Percentiles rank a stretch among this genome's conserved stretches.
Conservation (phyloP, 352 stramenopile species). For the Pythium biforme region DNA sequence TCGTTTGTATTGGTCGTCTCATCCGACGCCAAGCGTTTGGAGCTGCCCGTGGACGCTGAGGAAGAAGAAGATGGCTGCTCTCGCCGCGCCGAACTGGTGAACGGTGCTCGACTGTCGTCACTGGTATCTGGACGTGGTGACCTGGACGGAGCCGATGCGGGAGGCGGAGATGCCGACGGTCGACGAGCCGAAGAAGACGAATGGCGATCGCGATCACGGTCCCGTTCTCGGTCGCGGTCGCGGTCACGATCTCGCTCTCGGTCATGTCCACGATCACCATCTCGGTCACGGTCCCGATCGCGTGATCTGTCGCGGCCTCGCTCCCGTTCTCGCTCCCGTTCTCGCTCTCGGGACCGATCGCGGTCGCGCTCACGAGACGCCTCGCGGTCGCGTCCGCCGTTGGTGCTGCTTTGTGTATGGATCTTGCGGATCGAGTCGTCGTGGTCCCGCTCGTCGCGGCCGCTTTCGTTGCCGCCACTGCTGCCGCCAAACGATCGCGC, state of each 20-base stretch:
- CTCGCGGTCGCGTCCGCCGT: slow-evolving; percentile 5
- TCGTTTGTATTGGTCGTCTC: slow-evolving; percentile 35
- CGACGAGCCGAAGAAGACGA: slow-evolving; percentile 27
- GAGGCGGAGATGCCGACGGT: slow-evolving; percentile 30
- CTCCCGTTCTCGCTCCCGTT: slow-evolving; percentile 9
- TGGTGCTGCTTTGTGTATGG: slow-evolving; percentile 27
- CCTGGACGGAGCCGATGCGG: background rate
- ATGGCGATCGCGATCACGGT: background rate
- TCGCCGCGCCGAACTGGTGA: slow-evolving; percentile 9
- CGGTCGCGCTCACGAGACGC: slow-evolving; percentile 9
- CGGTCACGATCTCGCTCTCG: slow-evolving; percentile 8
- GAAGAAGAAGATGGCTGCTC: slow-evolving; percentile 7
- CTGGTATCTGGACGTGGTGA: slow-evolving; percentile 28
- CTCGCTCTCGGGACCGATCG: slow-evolving; percentile 8
- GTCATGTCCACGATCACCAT: slow-evolving; percentile 11
- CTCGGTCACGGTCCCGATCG: slow-evolving; percentile 6
- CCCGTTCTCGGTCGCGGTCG: slow-evolving; percentile 3
- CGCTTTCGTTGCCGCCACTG: slow-evolving; percentile 15
- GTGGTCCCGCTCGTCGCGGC: slow-evolving; percentile 6
- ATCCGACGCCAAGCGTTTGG: slow-evolving; percentile 24
- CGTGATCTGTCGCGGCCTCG: slow-evolving; percentile 7
- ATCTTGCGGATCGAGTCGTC: slow-evolving; percentile 48
- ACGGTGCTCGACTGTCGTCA: slow-evolving; percentile 40
- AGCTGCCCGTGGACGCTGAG: slow-evolving; percentile 4
- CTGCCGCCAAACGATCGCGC: slow-evolving; percentile 33